A percentile compares a stretch with the other conserved stretches of the same genome.
These are phyloP conservation scores for Nigrospora osmanthi DNA, from an alignment of 2,329 filamentous ascomycete genomes.

Conservation along the genomic window DNA sequence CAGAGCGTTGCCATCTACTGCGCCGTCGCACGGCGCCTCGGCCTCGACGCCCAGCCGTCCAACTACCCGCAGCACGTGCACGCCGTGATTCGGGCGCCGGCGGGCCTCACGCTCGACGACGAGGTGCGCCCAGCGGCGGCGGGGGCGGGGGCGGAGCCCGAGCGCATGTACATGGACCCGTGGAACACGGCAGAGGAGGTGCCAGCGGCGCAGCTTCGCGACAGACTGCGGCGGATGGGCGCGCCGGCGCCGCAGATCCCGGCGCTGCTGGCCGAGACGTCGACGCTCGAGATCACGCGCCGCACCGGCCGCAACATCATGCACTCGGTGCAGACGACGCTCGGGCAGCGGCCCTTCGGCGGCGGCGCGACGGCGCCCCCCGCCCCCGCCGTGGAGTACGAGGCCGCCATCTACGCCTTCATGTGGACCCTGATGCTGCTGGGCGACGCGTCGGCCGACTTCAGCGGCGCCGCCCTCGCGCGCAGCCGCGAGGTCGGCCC, in stretches of 20 bases:
- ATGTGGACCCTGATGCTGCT: constrained; percentile 8
- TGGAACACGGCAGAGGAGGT: constrained; percentile 7
- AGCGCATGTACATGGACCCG: constrained; percentile 51
- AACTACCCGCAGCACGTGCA: constrained; percentile 60
- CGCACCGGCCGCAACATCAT: constrained; percentile 60
- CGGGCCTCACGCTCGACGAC: constrained; percentile 19
- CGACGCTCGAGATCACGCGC: constrained; percentile 45
- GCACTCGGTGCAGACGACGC: constrained; percentile 43
- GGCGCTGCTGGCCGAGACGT: constrained; percentile 40
- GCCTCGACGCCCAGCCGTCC: constrained; percentile 54
- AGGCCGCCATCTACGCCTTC: constrained; percentile 7
- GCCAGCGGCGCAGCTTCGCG: neutral
- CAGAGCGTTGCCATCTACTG: constrained; percentile 62
- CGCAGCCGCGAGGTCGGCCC: constrained; percentile 3
- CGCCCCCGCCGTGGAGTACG: neutral
- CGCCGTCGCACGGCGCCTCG: constrained; percentile 47
- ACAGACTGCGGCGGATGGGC: constrained; percentile 1
- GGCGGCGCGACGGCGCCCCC: neutral
- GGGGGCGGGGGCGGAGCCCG: constrained; percentile 6
- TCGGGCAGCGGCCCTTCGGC: neutral
- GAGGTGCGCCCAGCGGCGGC: constrained; percentile 7
- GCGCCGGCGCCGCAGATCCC: neutral
- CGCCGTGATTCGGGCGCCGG: constrained; percentile 40
- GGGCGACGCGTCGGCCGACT: neutral
- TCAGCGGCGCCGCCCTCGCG: neutral